These are phyloP conservation scores for Mycena olivaceomarginata DNA, from an alignment of 768 basidiomycete species.

Conservation along the genomic window DNA sequence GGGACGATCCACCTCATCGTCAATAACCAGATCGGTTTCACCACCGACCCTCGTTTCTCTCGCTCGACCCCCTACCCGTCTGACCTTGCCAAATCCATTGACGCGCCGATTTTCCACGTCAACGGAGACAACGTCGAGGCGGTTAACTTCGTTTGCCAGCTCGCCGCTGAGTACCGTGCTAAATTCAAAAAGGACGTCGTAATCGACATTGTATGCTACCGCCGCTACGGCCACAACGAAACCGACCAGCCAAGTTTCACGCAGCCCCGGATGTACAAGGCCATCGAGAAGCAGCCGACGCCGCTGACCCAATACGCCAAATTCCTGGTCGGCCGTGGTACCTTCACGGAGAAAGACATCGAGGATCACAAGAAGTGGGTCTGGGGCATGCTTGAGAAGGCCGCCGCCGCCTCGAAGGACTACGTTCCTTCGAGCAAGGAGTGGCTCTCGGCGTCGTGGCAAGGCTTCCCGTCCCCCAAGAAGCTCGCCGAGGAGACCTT, in stretches of 20 bases:
- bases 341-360: constrained; percentile 97
- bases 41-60: constrained; percentile 97
- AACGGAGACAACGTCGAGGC: constrained; percentile 99
- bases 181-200: constrained; percentile 99
- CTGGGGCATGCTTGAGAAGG: constrained; percentile 98
- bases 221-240: constrained; percentile 99
- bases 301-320: constrained; percentile 95
- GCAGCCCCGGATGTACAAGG: constrained; percentile 98
- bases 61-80: constrained; percentile 99
- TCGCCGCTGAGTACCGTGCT: constrained; percentile 98
- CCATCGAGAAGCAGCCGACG: constrained; percentile 95
- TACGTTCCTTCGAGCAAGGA: constrained; percentile 97
- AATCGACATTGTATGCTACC: constrained; percentile 98
- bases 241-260: constrained; percentile 99
- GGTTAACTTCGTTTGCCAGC: constrained; percentile 98
- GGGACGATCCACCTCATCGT: constrained; percentile 99
- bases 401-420: constrained; percentile 94
- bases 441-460: constrained; percentile 99
- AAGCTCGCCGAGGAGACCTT: constrained; percentile 95
- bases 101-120: constrained; percentile 99
- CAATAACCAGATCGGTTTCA: constrained; percentile 99
- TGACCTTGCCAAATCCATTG: constrained; percentile 98
- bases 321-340: constrained; percentile 91
- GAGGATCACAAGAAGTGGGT: constrained; percentile 99
- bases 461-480: constrained; percentile 98